Conservation (phyloP, 2,329 filamentous ascomycete species). For the Pseudogymnoascus sp. region DNA sequence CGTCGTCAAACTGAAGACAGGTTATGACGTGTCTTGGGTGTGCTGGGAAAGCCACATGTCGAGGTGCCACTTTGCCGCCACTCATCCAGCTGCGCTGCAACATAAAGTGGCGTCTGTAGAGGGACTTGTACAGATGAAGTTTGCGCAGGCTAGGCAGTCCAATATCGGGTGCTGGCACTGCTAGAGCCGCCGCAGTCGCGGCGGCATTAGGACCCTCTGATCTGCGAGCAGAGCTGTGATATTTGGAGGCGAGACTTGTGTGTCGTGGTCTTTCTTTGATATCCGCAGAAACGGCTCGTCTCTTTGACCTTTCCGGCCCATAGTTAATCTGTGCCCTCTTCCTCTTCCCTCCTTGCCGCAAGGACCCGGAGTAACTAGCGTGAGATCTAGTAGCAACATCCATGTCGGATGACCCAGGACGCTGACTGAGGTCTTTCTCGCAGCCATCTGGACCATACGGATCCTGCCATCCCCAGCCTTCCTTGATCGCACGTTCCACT, state of each 20-base stretch:
- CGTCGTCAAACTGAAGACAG: conserved; percentile 92
- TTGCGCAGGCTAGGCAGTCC: conserved; percentile 71
- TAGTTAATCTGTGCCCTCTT: conserved; percentile 22
- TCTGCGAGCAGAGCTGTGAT: conserved; percentile 24
- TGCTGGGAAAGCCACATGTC: conserved; percentile 91
- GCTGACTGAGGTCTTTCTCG: conserved; percentile 69
- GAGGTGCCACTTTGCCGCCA: conserved; percentile 67
- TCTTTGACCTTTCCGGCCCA: conserved; percentile 24
- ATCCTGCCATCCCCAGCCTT: conserved; percentile 98
- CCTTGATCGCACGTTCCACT: conserved; percentile 72
- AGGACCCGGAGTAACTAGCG: neutral
- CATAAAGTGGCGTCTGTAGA: conserved; percentile 87
- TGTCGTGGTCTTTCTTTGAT: conserved; percentile 19
- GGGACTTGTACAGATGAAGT: conserved; percentile 89
- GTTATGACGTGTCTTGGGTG: conserved; percentile 96
- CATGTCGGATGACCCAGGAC: conserved; percentile 43
- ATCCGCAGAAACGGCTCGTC: conserved; percentile 24
- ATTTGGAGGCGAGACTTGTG: conserved; percentile 20
- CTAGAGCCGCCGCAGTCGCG: conserved; percentile 73
- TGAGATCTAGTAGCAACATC: conserved; percentile 17
- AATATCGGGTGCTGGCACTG: conserved; percentile 73
- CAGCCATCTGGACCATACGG: conserved; percentile 65
- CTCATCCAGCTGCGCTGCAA: conserved; percentile 91
- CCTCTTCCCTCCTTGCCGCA: conserved; percentile 21
- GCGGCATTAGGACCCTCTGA: conserved; percentile 80